Evolutionary conservation across 2,329 filamentous ascomycete species (phyloP), one percentile per base, ranked within the genome.

Genomic region (Claviceps pazoutovae): DNA sequence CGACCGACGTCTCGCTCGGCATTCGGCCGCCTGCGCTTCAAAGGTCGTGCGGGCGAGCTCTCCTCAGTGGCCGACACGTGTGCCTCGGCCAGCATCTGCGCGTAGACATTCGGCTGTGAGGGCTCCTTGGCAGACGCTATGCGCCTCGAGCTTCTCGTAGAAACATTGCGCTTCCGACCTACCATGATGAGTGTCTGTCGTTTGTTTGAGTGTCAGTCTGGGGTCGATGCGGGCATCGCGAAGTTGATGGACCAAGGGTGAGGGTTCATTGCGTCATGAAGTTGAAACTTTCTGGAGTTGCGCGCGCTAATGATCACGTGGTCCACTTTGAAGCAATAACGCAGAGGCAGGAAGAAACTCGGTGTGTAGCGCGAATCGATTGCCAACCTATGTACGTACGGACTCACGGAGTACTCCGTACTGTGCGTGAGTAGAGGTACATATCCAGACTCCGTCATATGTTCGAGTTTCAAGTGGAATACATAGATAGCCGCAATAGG

Each of bases 11-110:
- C 43, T 50, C 19, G 47, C 37, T 37, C 19, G 7, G 30, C 5
- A 19, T 57, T 62, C 14, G 63, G 59, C 52, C 65, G 61, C 51
- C 64, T 64, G 16, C 68, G 65, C 56, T 74, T 72, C 37, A 66
- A 53, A 1, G 73, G 72, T 48, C 68, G 64, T 53, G 72, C 69
- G 3, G 66, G 59, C 46, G 57, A 61, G 56, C 53, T 58, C 48
- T 51, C 56, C 26, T 56, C 52, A 26, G 51, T 55, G 23, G 56
- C 52, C 43, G 61, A 61, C 30, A 74, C 64, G n/a, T 72, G 69
- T n/a, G 69, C 74, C 56, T 76, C 73, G 13, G 62, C 62, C 37
- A 77, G 66, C 73, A 77, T 73, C 55, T 75, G 68, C 43, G 62
- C 66, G 57, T 76, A 76, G 37, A 77, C 66, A 30, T 70, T 63